Evolutionary conservation across 352 stramenopile species (phyloP).

Genomic region (Phytophthora kernoviae): DNA sequence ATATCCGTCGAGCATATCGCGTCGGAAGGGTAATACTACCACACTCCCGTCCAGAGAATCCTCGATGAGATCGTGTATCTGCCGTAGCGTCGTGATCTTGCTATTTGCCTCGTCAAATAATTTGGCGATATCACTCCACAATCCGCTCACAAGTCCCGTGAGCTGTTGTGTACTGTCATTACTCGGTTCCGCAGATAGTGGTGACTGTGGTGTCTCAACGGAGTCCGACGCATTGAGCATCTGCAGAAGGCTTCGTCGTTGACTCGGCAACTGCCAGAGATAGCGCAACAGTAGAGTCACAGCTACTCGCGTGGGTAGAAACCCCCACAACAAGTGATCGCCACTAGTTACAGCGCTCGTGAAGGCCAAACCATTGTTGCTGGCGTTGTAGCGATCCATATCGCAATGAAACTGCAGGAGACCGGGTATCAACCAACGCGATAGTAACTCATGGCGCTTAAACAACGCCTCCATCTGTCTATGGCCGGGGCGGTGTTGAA

Average conservation of each 20-base stretch:
- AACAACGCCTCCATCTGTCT: slow-evolving; percentile 44
- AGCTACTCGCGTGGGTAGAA: slow-evolving; percentile 64
- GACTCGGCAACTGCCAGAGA: slow-evolving; percentile 65
- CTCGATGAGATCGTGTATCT: slow-evolving; percentile 67
- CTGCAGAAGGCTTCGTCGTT: slow-evolving; percentile 40
- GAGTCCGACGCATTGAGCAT: slow-evolving; percentile 25
- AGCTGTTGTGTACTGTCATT: slow-evolving; percentile 43
- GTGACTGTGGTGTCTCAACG: slow-evolving; percentile 15
- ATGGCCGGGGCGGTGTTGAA: slow-evolving; percentile 29
- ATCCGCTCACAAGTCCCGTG: slow-evolving; percentile 57
- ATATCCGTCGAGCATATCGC: slow-evolving; percentile 63
- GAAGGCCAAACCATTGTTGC: slow-evolving; percentile 71
- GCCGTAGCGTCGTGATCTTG: slow-evolving; percentile 65
- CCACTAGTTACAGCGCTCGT: slow-evolving; percentile 62
- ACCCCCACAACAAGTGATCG: slow-evolving; percentile 76
- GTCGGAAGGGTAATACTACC: slow-evolving; percentile 52
- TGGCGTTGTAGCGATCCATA: slow-evolving; percentile 75
- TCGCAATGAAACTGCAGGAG: slow-evolving; percentile 74
- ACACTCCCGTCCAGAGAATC: slow-evolving; percentile 38
- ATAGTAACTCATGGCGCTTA: slow-evolving; percentile 44
- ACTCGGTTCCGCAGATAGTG: slow-evolving; percentile 12
- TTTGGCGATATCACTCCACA: slow-evolving; percentile 76
- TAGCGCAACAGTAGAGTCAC: slow-evolving; percentile 64
- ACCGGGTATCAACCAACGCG: slow-evolving; percentile 38
- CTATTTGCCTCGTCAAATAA: slow-evolving; percentile 67